phyloP scores from a whole-genome alignment of 2,329 filamentous ascomycete species.

The Exutisphaerella laricina region DNA sequence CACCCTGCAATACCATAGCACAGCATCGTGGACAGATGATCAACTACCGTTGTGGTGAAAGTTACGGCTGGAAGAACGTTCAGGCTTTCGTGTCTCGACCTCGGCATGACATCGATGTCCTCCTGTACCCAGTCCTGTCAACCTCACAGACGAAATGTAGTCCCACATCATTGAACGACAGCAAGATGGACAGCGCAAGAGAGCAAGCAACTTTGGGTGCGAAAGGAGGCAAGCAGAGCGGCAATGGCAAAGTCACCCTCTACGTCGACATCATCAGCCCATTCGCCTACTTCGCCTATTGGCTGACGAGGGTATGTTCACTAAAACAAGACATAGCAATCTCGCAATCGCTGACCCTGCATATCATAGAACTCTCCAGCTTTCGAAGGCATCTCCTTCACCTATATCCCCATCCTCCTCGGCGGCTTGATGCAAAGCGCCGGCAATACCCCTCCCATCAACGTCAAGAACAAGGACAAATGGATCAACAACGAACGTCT shows the following conservation, averaged over 20 bases:
- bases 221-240: background rate
- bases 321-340: background rate
- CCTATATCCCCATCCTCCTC: conserved; percentile 55
- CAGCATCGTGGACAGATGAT: too few species aligned
- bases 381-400: conserved; percentile 51
- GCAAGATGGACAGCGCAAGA: conserved; percentile 3
- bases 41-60: too few species aligned
- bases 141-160: background rate
- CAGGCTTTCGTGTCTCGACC: background rate
- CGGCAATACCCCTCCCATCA: conserved; percentile 50
- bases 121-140: too few species aligned
- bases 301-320: conserved; percentile 45
- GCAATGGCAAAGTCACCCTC: conserved; percentile 45
- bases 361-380: conserved; percentile 47
- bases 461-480: conserved; percentile 56
- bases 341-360: background rate
- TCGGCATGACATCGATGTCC: background rate
- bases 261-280: conserved; percentile 57
- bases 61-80: too few species aligned
- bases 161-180: background rate
- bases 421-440: conserved; percentile 55
- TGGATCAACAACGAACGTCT: conserved; percentile 51
- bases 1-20: too few species aligned
- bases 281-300: conserved; percentile 57
- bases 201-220: conserved; percentile 2